A percentile compares a stretch with the other conserved stretches of the same genome.
Evolutionary conservation across 2,329 filamentous ascomycete genomes (phyloP).

Genomic region (Diaporthe caulivora): DNA sequence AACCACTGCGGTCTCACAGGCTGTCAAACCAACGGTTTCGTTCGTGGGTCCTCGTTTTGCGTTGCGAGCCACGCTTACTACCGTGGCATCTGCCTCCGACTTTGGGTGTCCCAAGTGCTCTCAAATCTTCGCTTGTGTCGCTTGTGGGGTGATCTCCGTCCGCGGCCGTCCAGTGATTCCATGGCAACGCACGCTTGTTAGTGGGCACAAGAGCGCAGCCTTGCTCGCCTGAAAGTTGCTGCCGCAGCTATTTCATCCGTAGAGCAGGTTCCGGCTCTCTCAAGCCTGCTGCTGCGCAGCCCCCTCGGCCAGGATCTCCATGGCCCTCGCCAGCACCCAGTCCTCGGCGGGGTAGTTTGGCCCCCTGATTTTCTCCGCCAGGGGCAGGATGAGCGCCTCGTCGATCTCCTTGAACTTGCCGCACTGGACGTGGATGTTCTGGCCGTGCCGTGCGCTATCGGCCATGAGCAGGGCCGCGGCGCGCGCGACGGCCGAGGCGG

Average conservation of each 20-base stretch:
- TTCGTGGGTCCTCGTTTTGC: not conserved
- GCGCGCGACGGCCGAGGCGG: constrained; percentile 60
- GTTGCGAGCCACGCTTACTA: too few relatives aligned
- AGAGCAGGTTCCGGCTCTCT: not conserved
- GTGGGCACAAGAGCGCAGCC: not conserved
- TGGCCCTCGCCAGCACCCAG: constrained; percentile 47
- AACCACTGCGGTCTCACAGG: not conserved
- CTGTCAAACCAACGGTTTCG: not conserved
- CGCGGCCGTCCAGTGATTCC: not conserved
- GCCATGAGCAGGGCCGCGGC: constrained; percentile 63
- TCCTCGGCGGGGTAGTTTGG: constrained; percentile 52
- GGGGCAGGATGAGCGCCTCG: constrained; percentile 54
- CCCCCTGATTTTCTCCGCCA: constrained; percentile 49
- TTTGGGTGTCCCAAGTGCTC: not conserved
- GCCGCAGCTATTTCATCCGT: too few relatives aligned
- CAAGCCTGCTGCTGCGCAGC: constrained; percentile 18
- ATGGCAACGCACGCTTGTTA: not conserved
- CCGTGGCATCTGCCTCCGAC: too few relatives aligned
- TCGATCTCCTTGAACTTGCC: constrained; percentile 68
- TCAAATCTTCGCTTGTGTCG: constrained; percentile 1
- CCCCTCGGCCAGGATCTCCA: constrained; percentile 18
- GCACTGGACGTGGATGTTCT: constrained; percentile 63
- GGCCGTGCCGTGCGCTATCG: constrained; percentile 60
- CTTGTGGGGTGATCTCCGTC: not conserved
- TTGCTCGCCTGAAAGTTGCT: not conserved